phyloP scores from a whole-genome alignment of 495 filamentous ascomycete genomes.

The Trypethelium eluteriae region DNA sequence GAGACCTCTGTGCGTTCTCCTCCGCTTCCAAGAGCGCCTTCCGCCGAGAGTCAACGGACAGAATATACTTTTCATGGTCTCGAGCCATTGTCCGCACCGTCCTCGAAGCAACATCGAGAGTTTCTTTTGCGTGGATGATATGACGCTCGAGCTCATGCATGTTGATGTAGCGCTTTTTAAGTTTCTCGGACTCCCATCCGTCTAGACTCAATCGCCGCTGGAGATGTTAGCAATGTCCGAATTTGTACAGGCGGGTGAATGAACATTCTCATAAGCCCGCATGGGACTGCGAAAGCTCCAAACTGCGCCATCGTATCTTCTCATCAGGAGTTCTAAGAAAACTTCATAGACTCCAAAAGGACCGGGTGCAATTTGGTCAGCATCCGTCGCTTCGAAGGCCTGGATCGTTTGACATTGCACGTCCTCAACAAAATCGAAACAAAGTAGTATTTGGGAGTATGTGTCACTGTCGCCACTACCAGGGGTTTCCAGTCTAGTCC shows the following conservation, averaged over 20 bases:
- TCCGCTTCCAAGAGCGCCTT: not conserved
- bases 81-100: not conserved
- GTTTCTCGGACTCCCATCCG: not conserved
- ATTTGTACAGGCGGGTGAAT: not conserved
- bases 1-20: not conserved
- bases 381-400: not conserved
- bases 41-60: not conserved
- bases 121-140: not conserved
- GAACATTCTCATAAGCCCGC: constrained; percentile 3
- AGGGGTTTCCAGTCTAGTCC: not conserved
- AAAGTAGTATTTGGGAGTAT: constrained; percentile 1
- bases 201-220: not conserved
- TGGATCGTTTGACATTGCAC: not conserved
- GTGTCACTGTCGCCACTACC: not conserved
- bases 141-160: constrained; percentile 5
- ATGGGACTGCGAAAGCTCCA: not conserved
- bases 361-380: not conserved
- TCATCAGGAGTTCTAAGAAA: not conserved
- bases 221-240: not conserved
- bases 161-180: not conserved
- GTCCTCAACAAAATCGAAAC: not conserved
- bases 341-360: not conserved
- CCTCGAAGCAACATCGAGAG: not conserved
- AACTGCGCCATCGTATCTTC: not conserved
- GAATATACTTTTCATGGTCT: not conserved